These are phyloP conservation scores for Beta corolliflora DNA, from an alignment of 179 eudicot genomes.

Conservation along the genomic window DNA sequence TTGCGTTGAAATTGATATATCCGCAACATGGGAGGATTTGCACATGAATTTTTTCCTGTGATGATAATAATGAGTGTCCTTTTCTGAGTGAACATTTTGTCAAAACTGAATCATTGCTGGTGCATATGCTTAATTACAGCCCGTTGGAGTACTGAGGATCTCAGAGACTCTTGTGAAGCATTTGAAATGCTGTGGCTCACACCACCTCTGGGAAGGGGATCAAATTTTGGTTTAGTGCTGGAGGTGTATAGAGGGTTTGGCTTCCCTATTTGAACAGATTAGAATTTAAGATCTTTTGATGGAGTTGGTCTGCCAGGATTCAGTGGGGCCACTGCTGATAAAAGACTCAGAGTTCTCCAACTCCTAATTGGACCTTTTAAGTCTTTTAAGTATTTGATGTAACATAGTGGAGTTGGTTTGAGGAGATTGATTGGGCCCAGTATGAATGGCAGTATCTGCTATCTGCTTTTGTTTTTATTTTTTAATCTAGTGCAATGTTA, in stretches of 20 bases:
- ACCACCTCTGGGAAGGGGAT: not conserved
- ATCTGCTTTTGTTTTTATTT: no score
- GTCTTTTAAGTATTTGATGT: not conserved
- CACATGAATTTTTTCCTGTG: not conserved
- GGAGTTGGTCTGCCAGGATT: slow-evolving; percentile 22
- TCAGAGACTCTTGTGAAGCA: not conserved
- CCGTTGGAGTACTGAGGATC: not conserved
- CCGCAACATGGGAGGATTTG: not conserved
- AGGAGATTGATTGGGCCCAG: not conserved
- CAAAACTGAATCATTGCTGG: not conserved
- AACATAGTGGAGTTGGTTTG: slow-evolving; percentile 19
- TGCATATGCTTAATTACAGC: not conserved
- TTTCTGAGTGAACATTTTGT: not conserved
- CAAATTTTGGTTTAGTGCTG: not conserved
- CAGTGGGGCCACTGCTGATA: slow-evolving; percentile 15
- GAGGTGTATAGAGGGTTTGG: not conserved
- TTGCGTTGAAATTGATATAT: not conserved
- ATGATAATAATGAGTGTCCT: not conserved
- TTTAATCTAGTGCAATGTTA: not conserved
- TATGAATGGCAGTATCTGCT: not conserved
- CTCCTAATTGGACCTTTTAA: not conserved
- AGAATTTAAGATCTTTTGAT: not conserved
- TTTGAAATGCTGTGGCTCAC: not conserved
- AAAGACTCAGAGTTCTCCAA: not conserved
- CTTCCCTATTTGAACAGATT: not conserved